phyloP scores from a whole-genome alignment of 2,329 filamentous ascomycete genomes.

The Ceratocystis diversiconidia region DNA sequence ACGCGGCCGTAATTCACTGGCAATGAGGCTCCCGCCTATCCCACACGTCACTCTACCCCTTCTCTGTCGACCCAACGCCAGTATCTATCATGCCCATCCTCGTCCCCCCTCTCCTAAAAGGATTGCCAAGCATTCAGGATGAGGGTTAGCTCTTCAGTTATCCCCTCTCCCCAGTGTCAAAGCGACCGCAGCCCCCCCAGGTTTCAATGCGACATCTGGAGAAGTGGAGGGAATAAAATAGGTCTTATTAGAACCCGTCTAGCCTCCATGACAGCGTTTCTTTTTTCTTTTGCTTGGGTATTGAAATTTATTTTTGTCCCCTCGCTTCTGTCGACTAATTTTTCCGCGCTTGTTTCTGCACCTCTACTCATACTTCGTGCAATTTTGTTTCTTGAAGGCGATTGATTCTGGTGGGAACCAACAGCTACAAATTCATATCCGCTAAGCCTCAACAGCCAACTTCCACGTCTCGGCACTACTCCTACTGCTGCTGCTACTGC shows the following conservation, averaged over 20 bases:
- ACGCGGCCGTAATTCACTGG: not conserved
- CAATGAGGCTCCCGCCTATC: not conserved
- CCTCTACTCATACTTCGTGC: not conserved
- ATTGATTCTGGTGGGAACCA: not conserved
- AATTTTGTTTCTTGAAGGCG: not conserved
- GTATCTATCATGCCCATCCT: not conserved
- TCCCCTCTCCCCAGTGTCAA: not conserved
- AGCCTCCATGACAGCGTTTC: not conserved
- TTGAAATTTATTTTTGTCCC: constrained; percentile 1
- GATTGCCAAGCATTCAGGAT: constrained; percentile 4
- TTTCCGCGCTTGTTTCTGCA: not conserved
- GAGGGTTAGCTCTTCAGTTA: not conserved
- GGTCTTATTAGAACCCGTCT: not conserved
- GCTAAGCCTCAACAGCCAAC: too few relatives aligned
- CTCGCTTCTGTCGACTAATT: not conserved
- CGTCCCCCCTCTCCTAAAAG: not conserved
- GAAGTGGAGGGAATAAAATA: not conserved
- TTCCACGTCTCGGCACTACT: too few relatives aligned
- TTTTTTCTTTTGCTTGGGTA: not conserved
- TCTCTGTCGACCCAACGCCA: not conserved
- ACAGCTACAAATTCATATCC: not conserved
- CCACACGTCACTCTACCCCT: not conserved
- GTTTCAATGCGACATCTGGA: constrained; percentile 1
- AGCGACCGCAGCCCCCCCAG: not conserved
- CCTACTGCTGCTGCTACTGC: too few relatives aligned